A percentile compares a stretch with the other conserved stretches of the same genome.
Conservation (phyloP, 2,329 filamentous ascomycete genomes). For the Diaporthe caulivora region DNA sequence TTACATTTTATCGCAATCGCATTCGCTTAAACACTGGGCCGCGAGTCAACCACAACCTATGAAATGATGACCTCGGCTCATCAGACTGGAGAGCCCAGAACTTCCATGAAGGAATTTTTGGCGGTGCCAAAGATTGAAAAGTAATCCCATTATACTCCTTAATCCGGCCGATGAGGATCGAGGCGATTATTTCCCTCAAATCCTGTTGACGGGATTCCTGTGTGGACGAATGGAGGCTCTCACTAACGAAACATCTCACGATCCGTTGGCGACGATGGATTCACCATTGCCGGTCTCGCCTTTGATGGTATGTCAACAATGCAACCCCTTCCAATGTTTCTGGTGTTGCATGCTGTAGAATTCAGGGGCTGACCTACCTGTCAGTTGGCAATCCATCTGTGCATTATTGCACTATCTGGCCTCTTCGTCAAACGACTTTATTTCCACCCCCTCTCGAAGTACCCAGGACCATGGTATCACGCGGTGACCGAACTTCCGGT, state of each 20-base stretch:
- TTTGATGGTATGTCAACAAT: not conserved
- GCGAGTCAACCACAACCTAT: not conserved
- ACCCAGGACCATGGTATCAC: slow-evolving; percentile 19
- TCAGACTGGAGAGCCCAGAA: not conserved
- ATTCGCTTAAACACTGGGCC: slow-evolving; percentile 29
- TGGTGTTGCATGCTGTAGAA: not conserved
- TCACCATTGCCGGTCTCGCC: not conserved
- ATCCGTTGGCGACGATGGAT: not conserved
- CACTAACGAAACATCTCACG: not conserved
- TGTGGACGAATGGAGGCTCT: not conserved
- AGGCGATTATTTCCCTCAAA: not conserved
- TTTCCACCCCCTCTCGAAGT: slow-evolving; percentile 18
- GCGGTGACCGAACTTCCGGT: slow-evolving; percentile 4
- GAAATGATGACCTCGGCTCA: not conserved
- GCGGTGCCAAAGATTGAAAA: slow-evolving; percentile 3
- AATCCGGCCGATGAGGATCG: not conserved
- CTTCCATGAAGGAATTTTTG: not conserved
- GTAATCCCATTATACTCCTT: not conserved
- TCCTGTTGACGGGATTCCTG: not conserved
- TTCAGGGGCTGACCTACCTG: not conserved
- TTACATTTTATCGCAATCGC: slow-evolving; percentile 21
- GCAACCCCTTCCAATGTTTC: too few relatives aligned
- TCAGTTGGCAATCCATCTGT: not conserved
- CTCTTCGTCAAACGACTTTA: slow-evolving; percentile 21
- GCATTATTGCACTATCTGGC: not conserved